Evolutionary conservation across 495 filamentous ascomycete species (phyloP).

Genomic region (Cetradonia linearis): DNA sequence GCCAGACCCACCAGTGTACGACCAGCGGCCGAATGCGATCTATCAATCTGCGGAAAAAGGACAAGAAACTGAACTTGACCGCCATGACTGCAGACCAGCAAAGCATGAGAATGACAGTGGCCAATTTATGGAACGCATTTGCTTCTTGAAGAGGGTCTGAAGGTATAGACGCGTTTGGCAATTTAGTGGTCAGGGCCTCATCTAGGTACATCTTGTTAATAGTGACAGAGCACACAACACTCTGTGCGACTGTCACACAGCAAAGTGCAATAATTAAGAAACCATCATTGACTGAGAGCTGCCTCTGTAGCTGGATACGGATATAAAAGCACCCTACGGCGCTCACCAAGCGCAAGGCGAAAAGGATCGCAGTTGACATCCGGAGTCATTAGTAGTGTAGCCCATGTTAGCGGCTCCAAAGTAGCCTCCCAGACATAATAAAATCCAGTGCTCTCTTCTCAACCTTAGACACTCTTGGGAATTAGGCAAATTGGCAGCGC

Average conservation of each 20-base stretch:
- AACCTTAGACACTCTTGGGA: too few relatives aligned
- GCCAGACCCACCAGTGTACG: neutral
- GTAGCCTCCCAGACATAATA: too few relatives aligned
- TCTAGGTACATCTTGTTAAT: conserved; percentile 5
- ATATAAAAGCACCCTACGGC: neutral
- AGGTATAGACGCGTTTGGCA: neutral
- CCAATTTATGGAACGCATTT: conserved; percentile 10
- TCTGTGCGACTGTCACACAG: conserved; percentile 16
- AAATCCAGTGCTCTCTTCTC: too few relatives aligned
- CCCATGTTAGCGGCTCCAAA: neutral
- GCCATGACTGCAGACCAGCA: conserved; percentile 18
- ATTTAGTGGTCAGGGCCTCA: neutral
- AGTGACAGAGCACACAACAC: conserved; percentile 10
- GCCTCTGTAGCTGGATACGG: neutral
- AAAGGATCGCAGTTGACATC: neutral
- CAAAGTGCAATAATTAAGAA: conserved; percentile 18
- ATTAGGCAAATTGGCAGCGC: too few relatives aligned
- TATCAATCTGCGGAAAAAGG: conserved; percentile 21
- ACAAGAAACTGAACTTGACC: conserved; percentile 26
- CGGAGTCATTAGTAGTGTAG: neutral
- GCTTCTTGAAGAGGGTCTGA: neutral
- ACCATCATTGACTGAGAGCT: conserved; percentile 21
- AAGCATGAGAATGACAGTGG: conserved; percentile 8
- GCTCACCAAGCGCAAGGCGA: neutral
- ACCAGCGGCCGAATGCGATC: conserved; percentile 15